A percentile compares a stretch with the other conserved stretches of the same genome.
These are phyloP conservation scores for Saccharomyces mikatae DNA, from an alignment of 805 yeast species.

Conservation along the genomic window DNA sequence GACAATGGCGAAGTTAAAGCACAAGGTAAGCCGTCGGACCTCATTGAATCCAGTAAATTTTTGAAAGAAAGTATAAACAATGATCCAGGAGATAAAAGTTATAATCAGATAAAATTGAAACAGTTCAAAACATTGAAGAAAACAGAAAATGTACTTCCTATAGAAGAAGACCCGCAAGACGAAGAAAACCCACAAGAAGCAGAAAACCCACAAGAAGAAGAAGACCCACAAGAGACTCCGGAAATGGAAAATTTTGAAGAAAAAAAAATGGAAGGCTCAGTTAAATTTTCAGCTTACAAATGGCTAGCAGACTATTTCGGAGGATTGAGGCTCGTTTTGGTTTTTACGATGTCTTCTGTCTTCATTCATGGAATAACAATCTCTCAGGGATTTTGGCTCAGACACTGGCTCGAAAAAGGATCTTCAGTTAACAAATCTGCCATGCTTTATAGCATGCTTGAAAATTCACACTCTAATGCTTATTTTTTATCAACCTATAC, in stretches of 20 bases:
- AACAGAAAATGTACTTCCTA: background rate
- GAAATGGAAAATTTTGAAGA: background rate
- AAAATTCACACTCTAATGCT: background rate
- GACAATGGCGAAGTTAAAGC: slow-evolving; percentile 66
- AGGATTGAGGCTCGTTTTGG: background rate
- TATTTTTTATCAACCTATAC: slow-evolving; percentile 43
- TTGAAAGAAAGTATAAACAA: slow-evolving; percentile 13
- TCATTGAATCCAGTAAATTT: slow-evolving; percentile 42
- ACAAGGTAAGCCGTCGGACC: slow-evolving; percentile 42
- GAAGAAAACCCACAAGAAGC: too few relatives aligned
- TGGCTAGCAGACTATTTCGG: background rate
- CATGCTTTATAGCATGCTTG: too few relatives aligned
- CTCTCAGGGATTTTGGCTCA: background rate
- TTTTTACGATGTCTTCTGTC: background rate
- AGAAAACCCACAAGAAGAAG: background rate
- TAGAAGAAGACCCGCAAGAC: background rate
- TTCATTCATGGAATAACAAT: background rate
- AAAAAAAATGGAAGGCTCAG: background rate
- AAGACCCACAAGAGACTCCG: background rate
- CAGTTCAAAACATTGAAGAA: background rate
- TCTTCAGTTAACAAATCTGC: background rate
- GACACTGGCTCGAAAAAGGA: background rate
- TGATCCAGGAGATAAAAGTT: background rate
- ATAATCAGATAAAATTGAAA: background rate
- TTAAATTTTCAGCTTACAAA: background rate